Percentiles rank a stretch among this genome's conserved stretches.
Conservation (phyloP, 2,329 filamentous ascomycete species). For the Rhinocladiella similis region DNA sequence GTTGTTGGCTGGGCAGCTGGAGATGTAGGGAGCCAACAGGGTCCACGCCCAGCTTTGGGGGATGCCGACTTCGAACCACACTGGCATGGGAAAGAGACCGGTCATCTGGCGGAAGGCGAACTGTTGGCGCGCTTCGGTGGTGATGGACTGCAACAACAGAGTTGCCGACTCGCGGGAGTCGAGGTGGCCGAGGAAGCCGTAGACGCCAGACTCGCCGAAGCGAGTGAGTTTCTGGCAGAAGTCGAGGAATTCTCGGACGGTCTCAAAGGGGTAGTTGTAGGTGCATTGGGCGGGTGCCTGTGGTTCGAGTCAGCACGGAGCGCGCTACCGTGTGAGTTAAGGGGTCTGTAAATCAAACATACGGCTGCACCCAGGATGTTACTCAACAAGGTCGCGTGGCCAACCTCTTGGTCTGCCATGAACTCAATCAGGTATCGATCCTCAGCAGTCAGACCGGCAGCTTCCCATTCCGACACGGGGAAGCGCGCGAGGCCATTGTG, state of each 20-base stretch:
- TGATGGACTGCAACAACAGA: slow-evolving; percentile 73
- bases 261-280: slow-evolving; percentile 78
- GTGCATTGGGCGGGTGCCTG: slow-evolving; percentile 68
- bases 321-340: too few species aligned
- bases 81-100: slow-evolving; percentile 77
- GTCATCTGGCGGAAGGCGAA: slow-evolving; percentile 81
- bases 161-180: slow-evolving; percentile 73
- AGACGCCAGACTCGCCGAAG: slow-evolving; percentile 76
- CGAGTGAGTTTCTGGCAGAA: slow-evolving; percentile 85
- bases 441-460: slow-evolving; percentile 65
- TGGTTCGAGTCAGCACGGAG: too few species aligned
- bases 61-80: slow-evolving; percentile 77
- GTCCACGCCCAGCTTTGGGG: slow-evolving; percentile 78
- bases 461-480: slow-evolving; percentile 67
- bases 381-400: slow-evolving; percentile 73
- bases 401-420: slow-evolving; percentile 76
- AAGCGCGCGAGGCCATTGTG: slow-evolving; percentile 72
- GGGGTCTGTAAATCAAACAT: too few species aligned
- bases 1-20: slow-evolving; percentile 69
- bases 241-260: slow-evolving; percentile 75
- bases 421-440: slow-evolving; percentile 71
- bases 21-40: slow-evolving; percentile 72
- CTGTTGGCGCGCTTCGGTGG: slow-evolving; percentile 77
- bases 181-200: slow-evolving; percentile 76
- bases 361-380: slow-evolving; percentile 72